phyloP scores from a whole-genome alignment of 257 asterid species.

The Oldenlandia corymbosa region DNA sequence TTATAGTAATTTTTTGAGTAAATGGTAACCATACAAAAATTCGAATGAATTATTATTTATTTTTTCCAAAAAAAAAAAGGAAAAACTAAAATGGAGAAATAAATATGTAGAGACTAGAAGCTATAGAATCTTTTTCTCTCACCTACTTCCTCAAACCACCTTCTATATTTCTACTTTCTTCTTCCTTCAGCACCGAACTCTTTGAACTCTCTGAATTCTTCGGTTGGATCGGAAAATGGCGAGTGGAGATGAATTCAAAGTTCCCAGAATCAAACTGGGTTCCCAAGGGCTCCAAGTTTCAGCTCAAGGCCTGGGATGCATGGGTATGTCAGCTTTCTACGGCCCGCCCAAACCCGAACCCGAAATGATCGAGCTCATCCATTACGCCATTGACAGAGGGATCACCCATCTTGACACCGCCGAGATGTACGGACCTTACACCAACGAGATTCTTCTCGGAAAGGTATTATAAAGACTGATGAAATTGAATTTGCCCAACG shows the following conservation, averaged over 20 bases:
- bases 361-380: conserved; percentile 33
- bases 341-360: conserved; percentile 36
- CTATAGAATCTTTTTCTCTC: no score
- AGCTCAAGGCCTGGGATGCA: conserved; percentile 31
- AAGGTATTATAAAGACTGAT: conserved; percentile 27
- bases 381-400: conserved; percentile 22
- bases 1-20: no score
- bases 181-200: no score
- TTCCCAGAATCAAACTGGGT: conserved; percentile 26
- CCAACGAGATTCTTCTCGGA: conserved; percentile 28
- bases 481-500: not conserved
- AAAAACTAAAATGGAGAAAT: no score
- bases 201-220: not conserved
- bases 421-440: conserved; percentile 30
- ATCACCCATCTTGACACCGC: conserved; percentile 32
- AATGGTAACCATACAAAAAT: no score
- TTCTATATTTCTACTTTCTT: no score
- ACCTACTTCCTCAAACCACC: no score
- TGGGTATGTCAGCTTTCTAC: conserved; percentile 31
- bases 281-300: conserved; percentile 33
- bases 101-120: no score
- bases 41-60: no score
- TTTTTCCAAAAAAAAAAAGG: no score
- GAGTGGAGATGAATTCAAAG: not conserved
- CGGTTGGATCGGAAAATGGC: conserved; percentile 16